Evolutionary conservation across 352 stramenopile genomes (phyloP).

Genomic region (Globisporangium paroecandrum): DNA sequence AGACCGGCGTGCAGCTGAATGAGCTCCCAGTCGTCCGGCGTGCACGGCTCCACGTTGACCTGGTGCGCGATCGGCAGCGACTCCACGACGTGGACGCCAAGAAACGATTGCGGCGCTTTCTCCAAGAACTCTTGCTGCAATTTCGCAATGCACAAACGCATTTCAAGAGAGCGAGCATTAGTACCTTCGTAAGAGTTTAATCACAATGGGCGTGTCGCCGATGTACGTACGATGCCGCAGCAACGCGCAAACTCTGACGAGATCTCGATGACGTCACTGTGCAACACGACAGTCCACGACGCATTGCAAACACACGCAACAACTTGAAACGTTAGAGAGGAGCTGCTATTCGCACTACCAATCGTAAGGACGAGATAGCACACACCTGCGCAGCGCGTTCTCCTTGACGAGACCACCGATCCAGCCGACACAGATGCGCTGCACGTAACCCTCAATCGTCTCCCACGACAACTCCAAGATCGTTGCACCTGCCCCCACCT

Average conservation of each 20-base stretch:
- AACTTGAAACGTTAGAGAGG: neutral
- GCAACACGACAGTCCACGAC: neutral
- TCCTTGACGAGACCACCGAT: slow-evolving; percentile 58
- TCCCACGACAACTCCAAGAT: slow-evolving; percentile 79
- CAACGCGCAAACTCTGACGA: slow-evolving; percentile 79
- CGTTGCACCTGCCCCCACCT: slow-evolving; percentile 43
- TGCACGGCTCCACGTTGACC: slow-evolving; percentile 83
- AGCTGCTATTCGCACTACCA: neutral
- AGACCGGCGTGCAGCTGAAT: slow-evolving; percentile 84
- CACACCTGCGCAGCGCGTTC: slow-evolving; percentile 42
- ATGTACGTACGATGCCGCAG: slow-evolving; percentile 59
- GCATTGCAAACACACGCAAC: neutral
- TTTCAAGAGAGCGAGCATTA: neutral
- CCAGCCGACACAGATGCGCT: slow-evolving; percentile 70
- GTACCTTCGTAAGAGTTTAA: neutral
- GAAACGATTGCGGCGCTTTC: slow-evolving; percentile 49
- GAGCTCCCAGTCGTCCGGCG: slow-evolving; percentile 87
- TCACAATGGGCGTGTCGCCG: neutral
- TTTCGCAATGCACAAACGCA: neutral
- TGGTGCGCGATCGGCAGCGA: slow-evolving; percentile 59
- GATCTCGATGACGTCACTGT: slow-evolving; percentile 81
- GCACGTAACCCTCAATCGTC: slow-evolving; percentile 74
- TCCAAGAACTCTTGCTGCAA: slow-evolving; percentile 58
- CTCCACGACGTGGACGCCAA: slow-evolving; percentile 77
- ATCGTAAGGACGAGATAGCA: neutral